phyloP scores from a whole-genome alignment of 139 green algal species.

The Monoraphidium neglectum region DNA sequence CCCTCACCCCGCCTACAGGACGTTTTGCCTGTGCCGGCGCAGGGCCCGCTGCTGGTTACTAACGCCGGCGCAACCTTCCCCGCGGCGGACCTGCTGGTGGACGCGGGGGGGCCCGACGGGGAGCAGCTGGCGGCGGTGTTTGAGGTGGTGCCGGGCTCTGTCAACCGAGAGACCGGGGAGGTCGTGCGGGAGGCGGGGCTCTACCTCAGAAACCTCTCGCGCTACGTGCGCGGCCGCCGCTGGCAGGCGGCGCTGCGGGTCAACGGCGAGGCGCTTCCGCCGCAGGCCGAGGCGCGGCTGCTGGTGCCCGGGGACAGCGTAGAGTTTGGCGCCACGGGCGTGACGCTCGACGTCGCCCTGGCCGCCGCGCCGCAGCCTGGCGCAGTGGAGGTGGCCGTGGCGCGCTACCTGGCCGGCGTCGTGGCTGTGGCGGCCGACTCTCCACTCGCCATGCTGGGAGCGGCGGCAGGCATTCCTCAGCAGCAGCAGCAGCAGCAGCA shows the following conservation, averaged over 20 bases:
- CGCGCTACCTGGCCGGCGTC: no score
- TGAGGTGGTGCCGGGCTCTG: constrained; percentile 10
- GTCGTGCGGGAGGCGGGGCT: constrained; percentile 24
- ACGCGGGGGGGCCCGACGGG: background rate
- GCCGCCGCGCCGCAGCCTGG: no score
- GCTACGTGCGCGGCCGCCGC: constrained; percentile 20
- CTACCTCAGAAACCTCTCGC: constrained; percentile 28
- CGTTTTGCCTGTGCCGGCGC: background rate
- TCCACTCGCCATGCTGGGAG: no score
- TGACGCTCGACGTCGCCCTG: background rate
- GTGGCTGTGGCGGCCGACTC: no score
- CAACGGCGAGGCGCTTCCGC: constrained; percentile 3
- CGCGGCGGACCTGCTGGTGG: background rate
- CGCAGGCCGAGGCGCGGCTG: constrained; percentile 7
- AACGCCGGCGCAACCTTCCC: background rate
- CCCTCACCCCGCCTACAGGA: no score
- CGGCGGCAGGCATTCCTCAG: no score
- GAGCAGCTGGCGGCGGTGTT: constrained; percentile 17
- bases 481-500: background rate
- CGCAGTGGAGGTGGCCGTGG: no score
- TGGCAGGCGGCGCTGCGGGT: background rate
- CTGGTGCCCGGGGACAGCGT: constrained; percentile 1
- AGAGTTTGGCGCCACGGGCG: background rate
- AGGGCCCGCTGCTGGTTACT: constrained; percentile 11
- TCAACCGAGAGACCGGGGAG: no score